Evolutionary conservation across 768 basidiomycete genomes (phyloP).

Genomic region (Rhodotorula graminis): DNA sequence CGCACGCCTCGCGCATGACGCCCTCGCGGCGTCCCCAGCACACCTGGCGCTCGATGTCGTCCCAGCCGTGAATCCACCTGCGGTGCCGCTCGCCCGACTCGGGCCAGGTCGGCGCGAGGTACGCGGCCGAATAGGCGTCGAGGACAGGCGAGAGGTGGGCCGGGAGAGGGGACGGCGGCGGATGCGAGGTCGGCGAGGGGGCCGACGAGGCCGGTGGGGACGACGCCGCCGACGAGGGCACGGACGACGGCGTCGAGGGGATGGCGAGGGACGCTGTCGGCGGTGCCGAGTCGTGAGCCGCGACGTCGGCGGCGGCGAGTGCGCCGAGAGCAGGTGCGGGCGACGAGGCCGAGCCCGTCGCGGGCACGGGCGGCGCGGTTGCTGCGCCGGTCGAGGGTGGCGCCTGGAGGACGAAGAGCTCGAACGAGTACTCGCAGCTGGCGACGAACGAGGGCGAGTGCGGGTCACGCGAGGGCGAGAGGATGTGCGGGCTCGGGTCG

Average conservation of each 20-base stretch:
- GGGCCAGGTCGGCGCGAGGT: slow-evolving; percentile 28
- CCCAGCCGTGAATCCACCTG: slow-evolving; percentile 12
- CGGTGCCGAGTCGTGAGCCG: too few species aligned
- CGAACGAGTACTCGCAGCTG: slow-evolving; percentile 28
- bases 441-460: slow-evolving; percentile 21
- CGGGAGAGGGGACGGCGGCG: background rate
- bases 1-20: slow-evolving; percentile 17
- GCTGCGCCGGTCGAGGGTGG: background rate
- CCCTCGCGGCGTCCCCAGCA: slow-evolving; percentile 21
- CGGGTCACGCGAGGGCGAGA: slow-evolving; percentile 18
- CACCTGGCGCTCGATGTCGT: slow-evolving; percentile 1
- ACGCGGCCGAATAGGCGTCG: background rate
- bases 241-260: background rate
- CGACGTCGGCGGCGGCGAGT: background rate
- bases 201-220: background rate
- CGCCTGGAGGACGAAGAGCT: slow-evolving; percentile 26
- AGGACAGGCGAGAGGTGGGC: background rate
- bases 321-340: too few species aligned
- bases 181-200: background rate
- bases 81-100: slow-evolving; percentile 25
- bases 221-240: background rate
- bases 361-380: background rate
- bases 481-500: slow-evolving; percentile 30
- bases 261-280: background rate
- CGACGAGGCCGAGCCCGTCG: background rate